These are phyloP conservation scores for Chenopodium quinoa DNA, from an alignment of 148 eudicot genomes.

Conservation along the genomic window DNA sequence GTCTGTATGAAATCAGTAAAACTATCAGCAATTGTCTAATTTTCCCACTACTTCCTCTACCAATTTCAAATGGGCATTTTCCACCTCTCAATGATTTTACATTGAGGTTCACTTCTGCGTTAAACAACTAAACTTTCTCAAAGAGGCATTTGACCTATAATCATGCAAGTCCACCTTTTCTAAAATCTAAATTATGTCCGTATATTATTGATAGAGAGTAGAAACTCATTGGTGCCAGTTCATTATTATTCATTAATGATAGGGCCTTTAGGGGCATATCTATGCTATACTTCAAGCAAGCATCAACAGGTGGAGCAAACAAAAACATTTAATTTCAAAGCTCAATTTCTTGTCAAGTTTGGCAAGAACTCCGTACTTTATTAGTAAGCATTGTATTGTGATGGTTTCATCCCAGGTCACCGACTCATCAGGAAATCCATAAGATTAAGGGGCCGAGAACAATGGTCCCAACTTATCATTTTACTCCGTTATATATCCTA, in stretches of 20 bases:
- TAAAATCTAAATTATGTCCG: too few relatives aligned
- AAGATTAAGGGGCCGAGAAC: background rate
- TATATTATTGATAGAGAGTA: background rate
- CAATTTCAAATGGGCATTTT: background rate
- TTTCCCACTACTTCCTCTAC: background rate
- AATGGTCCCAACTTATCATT: background rate
- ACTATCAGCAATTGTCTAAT: background rate
- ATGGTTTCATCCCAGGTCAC: background rate
- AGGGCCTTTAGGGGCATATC: background rate
- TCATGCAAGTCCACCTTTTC: background rate
- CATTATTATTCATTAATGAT: too few relatives aligned
- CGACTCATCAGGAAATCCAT: background rate
- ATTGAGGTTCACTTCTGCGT: background rate
- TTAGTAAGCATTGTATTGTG: background rate
- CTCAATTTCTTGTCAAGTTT: background rate
- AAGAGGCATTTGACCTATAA: background rate
- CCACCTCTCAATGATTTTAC: background rate
- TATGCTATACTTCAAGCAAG: background rate
- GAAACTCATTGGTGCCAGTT: background rate
- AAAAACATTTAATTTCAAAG: background rate
- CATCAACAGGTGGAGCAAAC: background rate
- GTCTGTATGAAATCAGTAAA: background rate
- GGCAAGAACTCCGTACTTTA: background rate
- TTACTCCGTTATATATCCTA: background rate
- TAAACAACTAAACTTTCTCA: background rate